phyloP scores from a whole-genome alignment of 148 eudicot species.

The Silene latifolia region DNA sequence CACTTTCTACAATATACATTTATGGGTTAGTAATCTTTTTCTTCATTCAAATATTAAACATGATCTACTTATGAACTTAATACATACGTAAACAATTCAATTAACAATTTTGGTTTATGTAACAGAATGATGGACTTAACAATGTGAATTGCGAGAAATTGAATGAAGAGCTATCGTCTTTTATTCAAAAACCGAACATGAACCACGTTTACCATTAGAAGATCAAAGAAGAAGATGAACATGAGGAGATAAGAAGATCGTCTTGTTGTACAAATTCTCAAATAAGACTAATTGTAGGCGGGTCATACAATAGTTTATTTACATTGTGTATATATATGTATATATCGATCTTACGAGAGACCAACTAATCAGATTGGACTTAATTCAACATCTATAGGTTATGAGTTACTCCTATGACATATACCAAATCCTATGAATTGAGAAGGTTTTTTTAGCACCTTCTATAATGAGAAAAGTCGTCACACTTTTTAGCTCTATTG shows the following conservation, averaged over 20 bases:
- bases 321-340: no score
- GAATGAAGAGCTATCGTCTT: slow-evolving; percentile 31
- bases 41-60: no score
- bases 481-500: no score
- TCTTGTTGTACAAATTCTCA: not conserved
- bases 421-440: no score
- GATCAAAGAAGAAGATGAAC: not conserved
- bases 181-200: slow-evolving; percentile 14
- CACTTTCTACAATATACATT: slow-evolving; percentile 55
- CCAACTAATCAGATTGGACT: not conserved
- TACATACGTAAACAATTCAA: not conserved
- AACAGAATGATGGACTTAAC: slow-evolving; percentile 45
- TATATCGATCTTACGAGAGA: not conserved
- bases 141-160: slow-evolving; percentile 30
- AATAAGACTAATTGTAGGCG: no score
- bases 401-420: no score
- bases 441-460: slow-evolving; percentile 14
- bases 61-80: no score
- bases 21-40: slow-evolving; percentile 44
- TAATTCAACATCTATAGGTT: no score
- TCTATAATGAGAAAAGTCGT: no score
- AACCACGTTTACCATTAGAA: not conserved
- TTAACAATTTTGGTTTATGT: not conserved
- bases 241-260: not conserved
- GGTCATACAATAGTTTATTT: no score